These are phyloP conservation scores for Crithidia fasciculata DNA, from an alignment of 208 protist species.

Conservation along the genomic window DNA sequence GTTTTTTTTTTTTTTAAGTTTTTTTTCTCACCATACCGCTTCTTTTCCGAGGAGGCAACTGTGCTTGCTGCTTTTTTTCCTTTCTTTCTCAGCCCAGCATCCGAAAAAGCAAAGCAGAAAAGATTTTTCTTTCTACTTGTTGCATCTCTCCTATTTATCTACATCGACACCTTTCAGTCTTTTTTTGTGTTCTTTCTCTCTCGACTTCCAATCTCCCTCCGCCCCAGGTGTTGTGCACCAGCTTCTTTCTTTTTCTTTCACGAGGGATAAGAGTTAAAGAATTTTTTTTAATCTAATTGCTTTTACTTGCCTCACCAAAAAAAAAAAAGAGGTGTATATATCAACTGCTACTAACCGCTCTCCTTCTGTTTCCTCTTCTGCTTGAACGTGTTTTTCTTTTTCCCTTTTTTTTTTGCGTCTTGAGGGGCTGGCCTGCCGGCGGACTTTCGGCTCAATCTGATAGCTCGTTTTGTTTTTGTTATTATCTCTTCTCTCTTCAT, in stretches of 20 bases:
- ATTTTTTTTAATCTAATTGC: neutral
- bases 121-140: neutral
- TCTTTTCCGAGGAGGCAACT: too few relatives aligned
- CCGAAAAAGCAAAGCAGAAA: too few relatives aligned
- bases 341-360: slow-evolving; percentile 1
- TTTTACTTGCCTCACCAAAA: slow-evolving; percentile 3
- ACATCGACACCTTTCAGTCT: neutral
- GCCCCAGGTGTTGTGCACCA: neutral
- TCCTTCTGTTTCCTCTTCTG: neutral
- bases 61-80: too few relatives aligned
- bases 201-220: neutral
- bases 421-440: neutral
- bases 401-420: neutral
- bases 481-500: neutral
- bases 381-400: slow-evolving; percentile 12
- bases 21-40: too few relatives aligned
- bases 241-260: slow-evolving; percentile 8
- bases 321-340: slow-evolving; percentile 4
- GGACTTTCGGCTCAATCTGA: neutral
- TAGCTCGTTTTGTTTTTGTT: neutral
- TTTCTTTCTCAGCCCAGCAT: too few relatives aligned
- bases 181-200: neutral
- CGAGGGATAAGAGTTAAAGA: too few relatives aligned
- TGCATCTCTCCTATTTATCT: neutral
- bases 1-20: too few relatives aligned